A percentile compares a stretch with the other conserved stretches of the same genome.
phyloP scores from a whole-genome alignment of 805 yeast species.

The Sugiyamaella lignohabitans region DNA sequence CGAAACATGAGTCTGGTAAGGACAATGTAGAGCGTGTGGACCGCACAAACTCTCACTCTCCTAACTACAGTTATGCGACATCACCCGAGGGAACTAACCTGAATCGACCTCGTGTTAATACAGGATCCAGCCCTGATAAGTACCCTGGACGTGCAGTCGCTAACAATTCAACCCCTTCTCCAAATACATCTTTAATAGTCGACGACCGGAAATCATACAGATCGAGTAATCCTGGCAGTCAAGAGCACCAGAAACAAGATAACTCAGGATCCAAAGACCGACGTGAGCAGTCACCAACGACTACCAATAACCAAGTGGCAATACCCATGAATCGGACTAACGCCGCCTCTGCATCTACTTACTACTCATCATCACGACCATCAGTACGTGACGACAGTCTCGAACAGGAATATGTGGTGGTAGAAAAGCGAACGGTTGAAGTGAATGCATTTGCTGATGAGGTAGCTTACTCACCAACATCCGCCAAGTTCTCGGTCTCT shows the following conservation, averaged over 20 bases:
- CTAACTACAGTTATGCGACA: neutral
- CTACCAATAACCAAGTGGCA: neutral
- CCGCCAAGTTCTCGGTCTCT: neutral
- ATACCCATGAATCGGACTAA: neutral
- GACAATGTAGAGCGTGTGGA: neutral
- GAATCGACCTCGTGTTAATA: neutral
- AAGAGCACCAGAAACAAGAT: slow-evolving; percentile 6
- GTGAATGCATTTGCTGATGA: slow-evolving; percentile 95
- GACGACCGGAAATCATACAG: too few relatives aligned
- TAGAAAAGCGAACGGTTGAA: slow-evolving; percentile 90
- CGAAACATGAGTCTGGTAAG: neutral
- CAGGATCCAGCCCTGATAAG: neutral
- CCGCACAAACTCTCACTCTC: neutral
- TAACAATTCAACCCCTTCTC: slow-evolving; percentile 11
- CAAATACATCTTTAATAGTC: slow-evolving; percentile 19
- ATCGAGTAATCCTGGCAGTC: too few relatives aligned
- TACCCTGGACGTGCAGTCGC: neutral
- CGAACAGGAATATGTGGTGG: slow-evolving; percentile 90
- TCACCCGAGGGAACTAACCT: neutral
- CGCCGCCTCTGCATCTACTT: too few relatives aligned
- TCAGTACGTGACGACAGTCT: neutral
- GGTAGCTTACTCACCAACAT: slow-evolving; percentile 42
- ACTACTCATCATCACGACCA: too few relatives aligned
- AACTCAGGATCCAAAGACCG: neutral
- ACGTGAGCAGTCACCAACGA: neutral